Percentiles rank a stretch among this genome's conserved stretches.
Evolutionary conservation across 139 green algal species (phyloP).

Genomic region (Penium margaritaceum): DNA sequence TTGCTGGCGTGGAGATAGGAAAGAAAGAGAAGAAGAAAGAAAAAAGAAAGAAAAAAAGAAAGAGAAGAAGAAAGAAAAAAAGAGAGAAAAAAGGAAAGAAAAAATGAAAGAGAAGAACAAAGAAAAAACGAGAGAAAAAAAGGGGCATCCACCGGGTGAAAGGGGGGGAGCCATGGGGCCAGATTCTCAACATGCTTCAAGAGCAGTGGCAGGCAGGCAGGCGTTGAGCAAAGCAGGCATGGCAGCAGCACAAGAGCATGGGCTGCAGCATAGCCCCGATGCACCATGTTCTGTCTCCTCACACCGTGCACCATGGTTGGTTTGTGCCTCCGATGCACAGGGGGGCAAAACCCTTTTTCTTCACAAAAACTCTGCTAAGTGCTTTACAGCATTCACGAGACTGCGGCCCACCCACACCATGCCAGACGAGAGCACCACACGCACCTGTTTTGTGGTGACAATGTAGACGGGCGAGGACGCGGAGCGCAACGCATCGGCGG

Average conservation of each 20-base stretch:
- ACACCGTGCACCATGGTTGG: not conserved
- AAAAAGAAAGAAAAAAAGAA: no score
- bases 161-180: no score
- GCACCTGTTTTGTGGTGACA: constrained; percentile 94
- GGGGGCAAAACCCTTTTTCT: not conserved
- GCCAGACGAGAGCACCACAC: not conserved
- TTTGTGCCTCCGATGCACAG: not conserved
- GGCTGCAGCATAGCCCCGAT: not conserved
- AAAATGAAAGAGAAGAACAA: no score
- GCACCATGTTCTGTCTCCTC: not conserved
- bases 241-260: not conserved
- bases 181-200: no score
- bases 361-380: not conserved
- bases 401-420: no score
- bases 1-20: not conserved
- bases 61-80: no score
- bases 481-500: constrained; percentile 60
- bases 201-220: no score
- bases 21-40: not conserved
- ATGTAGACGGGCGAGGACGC: constrained; percentile 78
- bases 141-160: no score
- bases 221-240: no score
- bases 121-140: not conserved
- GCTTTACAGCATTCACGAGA: no score
- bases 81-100: no score